These are phyloP conservation scores for Bretziella fagacearum DNA, from an alignment of 2,329 filamentous ascomycete genomes.

Conservation along the genomic window DNA sequence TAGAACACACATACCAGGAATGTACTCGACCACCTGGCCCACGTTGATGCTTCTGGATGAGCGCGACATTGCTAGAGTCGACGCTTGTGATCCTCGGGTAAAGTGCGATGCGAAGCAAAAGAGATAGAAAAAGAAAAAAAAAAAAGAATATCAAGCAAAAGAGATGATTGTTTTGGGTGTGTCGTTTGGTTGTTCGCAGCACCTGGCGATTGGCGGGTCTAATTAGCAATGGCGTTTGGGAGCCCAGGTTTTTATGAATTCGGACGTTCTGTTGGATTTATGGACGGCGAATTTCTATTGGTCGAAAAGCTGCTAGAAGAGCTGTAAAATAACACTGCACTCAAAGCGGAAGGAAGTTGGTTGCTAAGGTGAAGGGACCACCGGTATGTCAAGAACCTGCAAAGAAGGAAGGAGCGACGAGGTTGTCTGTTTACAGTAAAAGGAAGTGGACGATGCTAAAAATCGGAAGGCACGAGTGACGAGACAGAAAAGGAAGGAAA, in stretches of 20 bases:
- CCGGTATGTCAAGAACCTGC: background rate
- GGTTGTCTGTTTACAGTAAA: background rate
- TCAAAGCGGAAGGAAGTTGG: slow-evolving; percentile 8
- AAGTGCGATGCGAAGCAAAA: background rate
- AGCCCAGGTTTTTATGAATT: background rate
- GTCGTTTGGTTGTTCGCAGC: background rate
- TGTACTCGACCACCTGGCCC: slow-evolving; percentile 78
- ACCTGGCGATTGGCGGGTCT: background rate
- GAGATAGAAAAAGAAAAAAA: too few relatives aligned
- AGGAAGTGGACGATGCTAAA: background rate
- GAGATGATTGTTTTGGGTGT: background rate
- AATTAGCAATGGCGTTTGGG: background rate
- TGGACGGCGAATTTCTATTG: background rate
- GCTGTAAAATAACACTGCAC: slow-evolving; percentile 7
- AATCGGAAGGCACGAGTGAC: slow-evolving; percentile 1
- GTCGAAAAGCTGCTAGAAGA: background rate
- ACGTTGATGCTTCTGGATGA: slow-evolving; percentile 10
- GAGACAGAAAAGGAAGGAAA: background rate
- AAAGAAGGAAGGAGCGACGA: background rate
- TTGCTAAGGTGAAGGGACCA: slow-evolving; percentile 15
- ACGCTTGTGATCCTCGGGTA: background rate
- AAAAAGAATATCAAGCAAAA: slow-evolving; percentile 4
- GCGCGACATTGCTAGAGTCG: slow-evolving; percentile 7
- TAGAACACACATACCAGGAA: slow-evolving; percentile 50
- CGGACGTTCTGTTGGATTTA: background rate